A percentile compares a stretch with the other conserved stretches of the same genome.
These are phyloP conservation scores for Boletus eberwhitei DNA, from an alignment of 768 basidiomycete genomes.

Conservation along the genomic window DNA sequence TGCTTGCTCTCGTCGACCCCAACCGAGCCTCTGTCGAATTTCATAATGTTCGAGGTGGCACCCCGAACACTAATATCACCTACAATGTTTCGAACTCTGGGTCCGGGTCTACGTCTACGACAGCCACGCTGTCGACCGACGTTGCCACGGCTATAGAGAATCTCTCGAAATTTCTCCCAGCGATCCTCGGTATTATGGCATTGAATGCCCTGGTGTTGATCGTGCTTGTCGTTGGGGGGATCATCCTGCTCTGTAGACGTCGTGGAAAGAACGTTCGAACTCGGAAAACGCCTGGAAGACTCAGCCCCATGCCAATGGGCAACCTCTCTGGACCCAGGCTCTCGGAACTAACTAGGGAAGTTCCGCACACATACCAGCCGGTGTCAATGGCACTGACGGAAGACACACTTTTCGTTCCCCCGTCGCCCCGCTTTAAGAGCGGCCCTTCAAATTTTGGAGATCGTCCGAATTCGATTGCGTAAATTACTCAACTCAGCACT, in stretches of 20 bases:
- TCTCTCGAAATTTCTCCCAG: constrained; percentile 65
- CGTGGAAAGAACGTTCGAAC: constrained; percentile 35
- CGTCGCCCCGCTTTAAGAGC: constrained; percentile 55
- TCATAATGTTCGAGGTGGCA: constrained; percentile 62
- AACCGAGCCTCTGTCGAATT: constrained; percentile 70
- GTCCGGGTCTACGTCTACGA: constrained; percentile 42
- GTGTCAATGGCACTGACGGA: constrained; percentile 54
- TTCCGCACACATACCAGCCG: constrained; percentile 61
- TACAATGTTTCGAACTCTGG: constrained; percentile 48
- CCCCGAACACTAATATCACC: constrained; percentile 62
- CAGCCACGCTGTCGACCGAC: constrained; percentile 56
- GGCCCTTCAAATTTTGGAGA: constrained; percentile 28
- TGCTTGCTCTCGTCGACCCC: constrained; percentile 68
- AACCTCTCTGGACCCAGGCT: constrained; percentile 30
- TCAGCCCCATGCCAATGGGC: constrained; percentile 59
- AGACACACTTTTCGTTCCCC: constrained; percentile 50
- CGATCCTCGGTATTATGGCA: constrained; percentile 71
- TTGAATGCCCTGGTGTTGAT: constrained; percentile 73
- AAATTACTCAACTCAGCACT: constrained; percentile 8
- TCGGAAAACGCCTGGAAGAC: constrained; percentile 41
- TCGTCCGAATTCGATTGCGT: constrained; percentile 44
- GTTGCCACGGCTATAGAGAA: constrained; percentile 57
- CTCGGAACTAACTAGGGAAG: constrained; percentile 37
- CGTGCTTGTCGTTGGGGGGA: constrained; percentile 50
- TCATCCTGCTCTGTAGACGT: constrained; percentile 52